A percentile compares a stretch with the other conserved stretches of the same genome.
Conservation (phyloP, 2,329 filamentous ascomycete species). For the Hirsutella rhossiliensis region DNA sequence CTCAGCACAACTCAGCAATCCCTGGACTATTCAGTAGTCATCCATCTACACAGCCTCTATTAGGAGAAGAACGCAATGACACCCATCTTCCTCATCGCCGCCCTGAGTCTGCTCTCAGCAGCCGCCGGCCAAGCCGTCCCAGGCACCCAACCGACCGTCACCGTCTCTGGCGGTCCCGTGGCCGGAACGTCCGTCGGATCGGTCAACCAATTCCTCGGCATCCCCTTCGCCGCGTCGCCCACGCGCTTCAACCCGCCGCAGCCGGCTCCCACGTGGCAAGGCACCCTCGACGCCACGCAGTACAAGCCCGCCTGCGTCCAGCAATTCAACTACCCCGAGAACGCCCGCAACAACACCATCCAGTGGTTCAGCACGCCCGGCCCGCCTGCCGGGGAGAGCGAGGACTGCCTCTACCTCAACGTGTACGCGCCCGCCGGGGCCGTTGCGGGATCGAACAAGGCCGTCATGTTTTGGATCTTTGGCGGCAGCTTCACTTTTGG, state of each 20-base stretch:
- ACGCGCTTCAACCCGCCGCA: slow-evolving; percentile 12
- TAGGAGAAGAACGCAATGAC: too few relatives aligned
- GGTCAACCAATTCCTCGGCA: slow-evolving; percentile 17
- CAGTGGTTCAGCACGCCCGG: slow-evolving; percentile 11
- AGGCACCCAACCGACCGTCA: neutral
- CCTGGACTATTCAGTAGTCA: too few relatives aligned
- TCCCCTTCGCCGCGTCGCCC: slow-evolving; percentile 16
- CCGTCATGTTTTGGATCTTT: slow-evolving; percentile 31
- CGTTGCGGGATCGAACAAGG: slow-evolving; percentile 14
- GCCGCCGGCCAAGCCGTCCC: too few relatives aligned
- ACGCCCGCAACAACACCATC: slow-evolving; percentile 6
- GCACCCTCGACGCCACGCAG: slow-evolving; percentile 10
- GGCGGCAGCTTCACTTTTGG: slow-evolving; percentile 27
- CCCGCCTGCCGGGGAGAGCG: slow-evolving; percentile 12
- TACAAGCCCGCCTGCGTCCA: slow-evolving; percentile 14
- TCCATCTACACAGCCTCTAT: too few relatives aligned
- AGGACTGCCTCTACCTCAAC: slow-evolving; percentile 23
- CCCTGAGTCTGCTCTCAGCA: too few relatives aligned
- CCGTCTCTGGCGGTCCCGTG: neutral
- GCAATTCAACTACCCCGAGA: slow-evolving; percentile 11
- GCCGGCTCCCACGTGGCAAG: slow-evolving; percentile 6
- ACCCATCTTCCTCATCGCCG: too few relatives aligned
- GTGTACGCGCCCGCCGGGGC: slow-evolving; percentile 14
- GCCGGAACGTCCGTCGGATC: neutral
- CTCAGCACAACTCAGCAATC: too few relatives aligned